Base-by-base conservation (phyloP, 352 stramenopile species). In the Phytophthora fragariaefolia region DNA sequence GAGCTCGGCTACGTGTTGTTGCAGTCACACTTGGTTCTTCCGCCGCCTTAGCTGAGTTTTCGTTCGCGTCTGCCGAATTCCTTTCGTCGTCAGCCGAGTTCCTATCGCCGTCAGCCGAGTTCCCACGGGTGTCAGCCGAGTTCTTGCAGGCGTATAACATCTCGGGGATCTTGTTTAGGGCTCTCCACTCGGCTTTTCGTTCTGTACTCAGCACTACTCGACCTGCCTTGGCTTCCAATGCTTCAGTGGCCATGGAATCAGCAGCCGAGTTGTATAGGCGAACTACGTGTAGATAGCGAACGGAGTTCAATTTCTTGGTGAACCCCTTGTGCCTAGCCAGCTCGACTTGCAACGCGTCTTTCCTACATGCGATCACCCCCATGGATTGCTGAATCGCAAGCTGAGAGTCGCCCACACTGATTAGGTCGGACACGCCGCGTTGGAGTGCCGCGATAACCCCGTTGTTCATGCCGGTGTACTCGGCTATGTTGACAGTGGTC, bases 351-450 rank as follows among this genome's bases (percentile, higher is more conserved):
- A 59, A 26, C 13, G 53, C 22, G 7, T 61, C 36, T 3, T 61
- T 61, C 24, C 43, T 28, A 6, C 6, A 61, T 17, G 23, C 36
- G 6, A 61, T 54, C 43, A 52, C 34, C 57, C 57, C 47, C 28
- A 58, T 56, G 46, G 23, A 46, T 64, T 57, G 45, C 24, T 58
- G 46, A 57, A n/a, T 10, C 57, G n/a, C n/a, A n/a, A n/a, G n/a
- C n/a, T n/a, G n/a, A n/a, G n/a, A n/a, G n/a, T n/a, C n/a, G n/a
- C n/a, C n/a, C n/a, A n/a, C n/a, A n/a, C n/a, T n/a, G n/a, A n/a
- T n/a, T n/a, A n/a, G n/a, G n/a, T n/a, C n/a, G n/a, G n/a, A n/a
- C n/a, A n/a, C n/a, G n/a, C n/a, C n/a, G n/a, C n/a, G n/a, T n/a
- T n/a, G n/a, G n/a, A n/a, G n/a, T n/a, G n/a, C n/a, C n/a, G n/a